A percentile compares a stretch with the other conserved stretches of the same genome.
Conservation (phyloP, 495 filamentous ascomycete genomes). For the Aspergillus hancockii region DNA sequence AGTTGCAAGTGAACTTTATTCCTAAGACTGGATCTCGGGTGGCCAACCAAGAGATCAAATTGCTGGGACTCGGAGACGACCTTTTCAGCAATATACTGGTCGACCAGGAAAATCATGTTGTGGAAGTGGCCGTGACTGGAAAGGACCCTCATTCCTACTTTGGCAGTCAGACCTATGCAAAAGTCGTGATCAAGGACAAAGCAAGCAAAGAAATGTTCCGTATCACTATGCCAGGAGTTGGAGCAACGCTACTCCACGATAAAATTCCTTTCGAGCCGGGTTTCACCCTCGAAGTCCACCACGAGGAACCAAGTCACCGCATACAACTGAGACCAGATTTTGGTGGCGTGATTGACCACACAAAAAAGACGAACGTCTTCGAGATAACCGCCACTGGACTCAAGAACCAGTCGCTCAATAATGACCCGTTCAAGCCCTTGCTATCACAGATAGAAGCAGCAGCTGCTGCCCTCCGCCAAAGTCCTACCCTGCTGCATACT, state of each 20-base stretch:
- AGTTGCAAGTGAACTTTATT: not conserved
- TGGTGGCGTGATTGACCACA: slow-evolving; percentile 1
- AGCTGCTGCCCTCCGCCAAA: not conserved
- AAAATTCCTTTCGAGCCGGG: not conserved
- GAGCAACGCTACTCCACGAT: not conserved
- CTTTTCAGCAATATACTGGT: slow-evolving; percentile 2
- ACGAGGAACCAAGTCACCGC: not conserved
- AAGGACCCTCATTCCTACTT: slow-evolving; percentile 6
- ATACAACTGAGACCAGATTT: not conserved
- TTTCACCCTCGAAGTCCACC: slow-evolving; percentile 1
- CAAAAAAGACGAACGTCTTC: not conserved
- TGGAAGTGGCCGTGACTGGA: slow-evolving; percentile 2
- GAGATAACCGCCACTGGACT: slow-evolving; percentile 5
- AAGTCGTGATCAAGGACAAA: not conserved
- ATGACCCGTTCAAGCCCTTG: not conserved
- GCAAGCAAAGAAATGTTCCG: not conserved
- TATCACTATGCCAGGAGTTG: slow-evolving; percentile 1
- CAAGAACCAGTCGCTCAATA: not conserved
- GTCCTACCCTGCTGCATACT: not conserved
- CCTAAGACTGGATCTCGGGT: not conserved
- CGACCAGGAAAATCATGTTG: slow-evolving; percentile 1
- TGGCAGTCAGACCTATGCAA: not conserved
- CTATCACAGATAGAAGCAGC: not conserved
- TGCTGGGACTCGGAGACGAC: not conserved
- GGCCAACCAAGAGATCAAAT: not conserved